Evolutionary conservation across 2,329 filamentous ascomycete species (phyloP), one percentile per base, ranked within the genome.

Genomic region (Fusarium lateritium): DNA sequence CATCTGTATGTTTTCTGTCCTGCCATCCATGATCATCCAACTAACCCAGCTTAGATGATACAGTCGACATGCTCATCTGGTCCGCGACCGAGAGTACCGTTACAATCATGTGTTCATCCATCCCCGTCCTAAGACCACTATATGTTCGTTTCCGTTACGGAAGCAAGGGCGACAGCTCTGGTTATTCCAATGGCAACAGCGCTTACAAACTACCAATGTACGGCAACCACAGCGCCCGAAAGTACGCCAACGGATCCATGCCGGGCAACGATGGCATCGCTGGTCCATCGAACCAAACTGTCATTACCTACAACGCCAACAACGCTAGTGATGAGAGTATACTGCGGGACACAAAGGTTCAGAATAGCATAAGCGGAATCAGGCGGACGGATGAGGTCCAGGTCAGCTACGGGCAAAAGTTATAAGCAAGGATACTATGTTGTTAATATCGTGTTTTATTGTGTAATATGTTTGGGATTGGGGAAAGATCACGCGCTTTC

Each of bases 271-370:
- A 56, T 8, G 26, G 4, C 0, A 31, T 57, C 11, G 38, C 40
- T 1, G 64, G 52, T 0, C 50, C 61, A 1, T 40, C 52, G 3
- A 50, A 58, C 24, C 46, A 43, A 19, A 62, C 60, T 0, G 47
- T 42, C 0, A 33, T 69, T 2, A 50, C 39, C 1, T 62, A 53
- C 10, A 67, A 60, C 7, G 51, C 43, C 2, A 67, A 62, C 19
- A 64, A 69, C 22, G 45, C 61, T 3, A 69, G 65, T 4, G 65
- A 69, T 6, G 66, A 69, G 10, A 69, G 65, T 38, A 69, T 69
- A 8, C 19, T 69, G 2, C 21, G 66, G 0, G 66, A 69, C 14
- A 3, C 61, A 1, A 69, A 69, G 26, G 24, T 21, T 3, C 34
- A 68, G 42, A 58, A 65, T 5, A 38, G 19, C 6, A 26, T 26